A percentile compares a stretch with the other conserved stretches of the same genome.
Conservation (phyloP, 1,139 yeast genomes). For the Pneumocystis carinii region DNA sequence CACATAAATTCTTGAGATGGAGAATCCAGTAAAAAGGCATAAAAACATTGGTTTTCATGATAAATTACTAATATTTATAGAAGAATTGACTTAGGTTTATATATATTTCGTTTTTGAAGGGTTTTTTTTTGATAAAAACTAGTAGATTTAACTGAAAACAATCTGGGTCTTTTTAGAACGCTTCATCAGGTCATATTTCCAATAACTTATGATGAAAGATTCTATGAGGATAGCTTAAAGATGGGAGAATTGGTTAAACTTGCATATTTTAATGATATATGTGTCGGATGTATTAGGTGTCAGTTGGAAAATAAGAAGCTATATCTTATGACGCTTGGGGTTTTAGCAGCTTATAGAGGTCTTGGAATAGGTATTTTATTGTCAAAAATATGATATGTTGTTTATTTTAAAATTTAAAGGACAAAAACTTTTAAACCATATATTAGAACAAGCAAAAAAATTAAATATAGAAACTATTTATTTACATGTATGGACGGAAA, state of each 20-base stretch:
- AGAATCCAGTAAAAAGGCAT: not conserved
- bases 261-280: constrained; percentile 11
- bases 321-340: constrained; percentile 11
- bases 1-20: not conserved
- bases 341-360: constrained; percentile 10
- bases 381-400: not conserved
- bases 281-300: constrained; percentile 9
- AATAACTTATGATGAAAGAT: constrained; percentile 4
- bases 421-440: not conserved
- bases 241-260: constrained; percentile 7
- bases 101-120: not conserved
- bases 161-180: constrained; percentile 9
- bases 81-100: not conserved
- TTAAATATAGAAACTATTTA: not conserved
- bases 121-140: not conserved
- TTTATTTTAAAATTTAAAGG: not conserved
- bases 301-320: constrained; percentile 8
- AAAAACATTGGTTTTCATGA: not conserved
- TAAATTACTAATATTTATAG: not conserved
- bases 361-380: constrained; percentile 9
- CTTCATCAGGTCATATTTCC: constrained; percentile 11
- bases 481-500: constrained; percentile 4
- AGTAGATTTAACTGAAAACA: constrained; percentile 8
- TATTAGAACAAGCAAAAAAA: not conserved
- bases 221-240: constrained; percentile 10